phyloP scores from a whole-genome alignment of 1,284 basidiomycete genomes.

The Ganoderma resinaceum region DNA sequence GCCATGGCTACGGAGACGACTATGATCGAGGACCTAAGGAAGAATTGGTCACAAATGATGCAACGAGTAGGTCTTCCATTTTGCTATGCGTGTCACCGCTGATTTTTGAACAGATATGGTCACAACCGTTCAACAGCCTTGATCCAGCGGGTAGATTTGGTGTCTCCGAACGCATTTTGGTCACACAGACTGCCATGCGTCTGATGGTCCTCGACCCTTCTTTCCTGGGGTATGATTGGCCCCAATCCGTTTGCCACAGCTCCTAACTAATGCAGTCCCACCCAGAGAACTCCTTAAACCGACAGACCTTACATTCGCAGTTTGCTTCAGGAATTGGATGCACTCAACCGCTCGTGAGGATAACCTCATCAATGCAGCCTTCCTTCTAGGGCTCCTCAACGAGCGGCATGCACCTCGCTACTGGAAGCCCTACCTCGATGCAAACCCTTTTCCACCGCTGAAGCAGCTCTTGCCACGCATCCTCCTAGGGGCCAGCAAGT shows the following conservation, averaged over 20 bases:
- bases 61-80: slow-evolving; percentile 13
- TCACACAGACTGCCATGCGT: slow-evolving; percentile 16
- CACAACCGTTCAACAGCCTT: slow-evolving; percentile 14
- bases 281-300: slow-evolving; percentile 18
- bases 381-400: slow-evolving; percentile 6
- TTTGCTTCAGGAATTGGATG: slow-evolving; percentile 24
- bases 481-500: slow-evolving; percentile 13
- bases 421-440: background rate
- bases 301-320: slow-evolving; percentile 21
- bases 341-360: slow-evolving; percentile 15
- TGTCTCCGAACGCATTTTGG: slow-evolving; percentile 15
- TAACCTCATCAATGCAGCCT: background rate
- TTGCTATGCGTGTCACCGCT: background rate
- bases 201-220: slow-evolving; percentile 17
- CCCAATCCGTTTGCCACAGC: background rate
- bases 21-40: slow-evolving; percentile 21
- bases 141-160: slow-evolving; percentile 10
- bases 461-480: slow-evolving; percentile 12
- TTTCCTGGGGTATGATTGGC: slow-evolving; percentile 20
- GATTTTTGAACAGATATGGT: slow-evolving; percentile 14
- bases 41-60: slow-evolving; percentile 23
- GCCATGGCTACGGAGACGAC: slow-evolving; percentile 14
- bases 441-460: slow-evolving; percentile 5
- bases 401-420: background rate
- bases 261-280: background rate